Evolutionary conservation across 1,139 yeast species (phyloP).

Genomic region (Barnettozyma hawaiiensis): DNA sequence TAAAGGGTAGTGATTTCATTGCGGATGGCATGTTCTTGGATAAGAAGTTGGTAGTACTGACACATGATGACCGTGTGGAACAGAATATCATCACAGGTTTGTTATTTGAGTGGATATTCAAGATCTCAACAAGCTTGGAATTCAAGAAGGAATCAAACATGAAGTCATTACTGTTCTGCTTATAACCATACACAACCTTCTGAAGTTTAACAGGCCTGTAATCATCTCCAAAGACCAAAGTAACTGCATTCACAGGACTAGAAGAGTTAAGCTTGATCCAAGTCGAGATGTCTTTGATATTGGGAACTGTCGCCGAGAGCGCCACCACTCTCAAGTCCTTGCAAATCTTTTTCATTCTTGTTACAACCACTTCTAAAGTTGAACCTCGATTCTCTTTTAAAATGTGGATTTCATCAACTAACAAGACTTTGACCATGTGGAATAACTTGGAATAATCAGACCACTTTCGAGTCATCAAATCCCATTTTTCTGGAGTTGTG

Average conservation of each 20-base stretch:
- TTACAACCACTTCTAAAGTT: conserved; percentile 45
- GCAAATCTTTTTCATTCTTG: conserved; percentile 44
- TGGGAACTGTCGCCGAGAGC: conserved; percentile 51
- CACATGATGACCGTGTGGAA: conserved; percentile 45
- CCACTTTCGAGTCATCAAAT: conserved; percentile 46
- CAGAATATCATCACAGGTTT: conserved; percentile 49
- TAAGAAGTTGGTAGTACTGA: conserved; percentile 41
- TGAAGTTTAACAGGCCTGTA: conserved; percentile 41
- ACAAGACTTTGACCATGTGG: conserved; percentile 34
- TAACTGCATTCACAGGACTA: conserved; percentile 25
- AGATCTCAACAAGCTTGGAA: conserved; percentile 34
- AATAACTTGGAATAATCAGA: conserved; percentile 37
- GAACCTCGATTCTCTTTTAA: conserved; percentile 46
- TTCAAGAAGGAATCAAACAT: conserved; percentile 41
- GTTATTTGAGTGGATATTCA: conserved; percentile 32
- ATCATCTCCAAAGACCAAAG: conserved; percentile 40
- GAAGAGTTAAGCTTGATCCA: conserved; percentile 36
- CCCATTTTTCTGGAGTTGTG: conserved; percentile 59
- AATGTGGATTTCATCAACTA: conserved; percentile 49
- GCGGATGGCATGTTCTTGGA: conserved; percentile 17
- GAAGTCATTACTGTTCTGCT: conserved; percentile 35
- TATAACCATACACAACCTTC: conserved; percentile 40
- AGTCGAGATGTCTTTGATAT: conserved; percentile 41
- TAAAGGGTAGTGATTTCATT: background rate
- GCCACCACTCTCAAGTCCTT: conserved; percentile 41